phyloP scores from a whole-genome alignment of 2,329 filamentous ascomycete genomes.

The Penicillium sp. region DNA sequence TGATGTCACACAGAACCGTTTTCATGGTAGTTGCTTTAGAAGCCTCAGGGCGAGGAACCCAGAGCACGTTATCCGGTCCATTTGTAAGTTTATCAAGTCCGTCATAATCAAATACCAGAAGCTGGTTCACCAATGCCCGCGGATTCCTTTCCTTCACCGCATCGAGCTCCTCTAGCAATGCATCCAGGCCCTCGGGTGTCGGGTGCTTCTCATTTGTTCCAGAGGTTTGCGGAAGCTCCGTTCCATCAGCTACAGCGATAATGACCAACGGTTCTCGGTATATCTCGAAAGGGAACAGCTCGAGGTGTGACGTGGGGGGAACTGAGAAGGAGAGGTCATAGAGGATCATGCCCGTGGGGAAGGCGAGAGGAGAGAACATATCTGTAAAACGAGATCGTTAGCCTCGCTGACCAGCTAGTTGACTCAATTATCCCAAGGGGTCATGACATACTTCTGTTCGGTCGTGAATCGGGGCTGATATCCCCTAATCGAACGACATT shows the following conservation, averaged over 20 bases:
- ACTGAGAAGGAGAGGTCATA: conserved; percentile 84
- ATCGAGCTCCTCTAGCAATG: conserved; percentile 66
- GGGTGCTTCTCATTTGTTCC: conserved; percentile 37
- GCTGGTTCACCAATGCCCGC: conserved; percentile 75
- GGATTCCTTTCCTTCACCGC: conserved; percentile 73
- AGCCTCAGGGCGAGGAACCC: conserved; percentile 69
- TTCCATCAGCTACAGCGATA: conserved; percentile 82
- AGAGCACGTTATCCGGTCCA: conserved; percentile 67
- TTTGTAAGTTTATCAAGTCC: conserved; percentile 59
- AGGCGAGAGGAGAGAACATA: conserved; percentile 91
- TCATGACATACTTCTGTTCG: conserved; percentile 76
- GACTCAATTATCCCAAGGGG: not conserved
- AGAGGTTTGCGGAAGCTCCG: conserved; percentile 59
- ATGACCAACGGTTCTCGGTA: conserved; percentile 84
- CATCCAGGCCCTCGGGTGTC: conserved; percentile 40
- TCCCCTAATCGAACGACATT: conserved; percentile 83
- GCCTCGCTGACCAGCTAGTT: conserved; percentile 1
- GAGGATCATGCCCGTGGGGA: conserved; percentile 81
- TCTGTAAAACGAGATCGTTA: conserved; percentile 57
- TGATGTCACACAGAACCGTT: conserved; percentile 78
- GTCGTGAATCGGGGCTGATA: conserved; percentile 80
- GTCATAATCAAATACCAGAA: conserved; percentile 78
- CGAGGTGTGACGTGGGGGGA: conserved; percentile 77
- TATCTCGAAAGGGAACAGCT: conserved; percentile 85
- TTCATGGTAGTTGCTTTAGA: conserved; percentile 80